phyloP scores from a whole-genome alignment of 2,329 filamentous ascomycete species.

The Pyricularia pennisetigena region DNA sequence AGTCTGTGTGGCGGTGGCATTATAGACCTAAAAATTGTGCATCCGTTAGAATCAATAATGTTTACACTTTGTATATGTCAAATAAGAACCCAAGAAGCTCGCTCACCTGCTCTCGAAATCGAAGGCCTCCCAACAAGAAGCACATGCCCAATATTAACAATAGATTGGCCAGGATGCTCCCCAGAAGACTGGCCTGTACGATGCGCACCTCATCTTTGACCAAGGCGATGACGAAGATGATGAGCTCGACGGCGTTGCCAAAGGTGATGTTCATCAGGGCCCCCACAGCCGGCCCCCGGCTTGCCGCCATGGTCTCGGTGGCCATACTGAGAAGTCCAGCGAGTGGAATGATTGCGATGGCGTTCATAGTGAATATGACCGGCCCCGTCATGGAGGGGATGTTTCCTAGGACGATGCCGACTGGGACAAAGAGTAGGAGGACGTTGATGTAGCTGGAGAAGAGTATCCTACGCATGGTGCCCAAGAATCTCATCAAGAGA shows the following conservation, averaged over 20 bases:
- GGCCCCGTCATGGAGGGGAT: constrained; percentile 22
- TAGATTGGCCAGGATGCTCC: constrained; percentile 69
- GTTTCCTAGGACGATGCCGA: constrained; percentile 47
- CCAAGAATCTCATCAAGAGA: constrained; percentile 26
- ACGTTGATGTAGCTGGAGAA: constrained; percentile 55
- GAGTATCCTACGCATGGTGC: constrained; percentile 40
- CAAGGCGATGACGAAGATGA: constrained; percentile 79
- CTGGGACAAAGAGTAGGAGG: constrained; percentile 60
- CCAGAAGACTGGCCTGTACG: constrained; percentile 66
- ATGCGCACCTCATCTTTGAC: constrained; percentile 66
- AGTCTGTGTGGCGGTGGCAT: constrained; percentile 93
- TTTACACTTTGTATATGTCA: not conserved
- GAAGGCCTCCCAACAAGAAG: constrained; percentile 59
- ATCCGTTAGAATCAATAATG: not conserved
- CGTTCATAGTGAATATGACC: constrained; percentile 50
- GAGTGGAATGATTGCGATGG: constrained; percentile 70
- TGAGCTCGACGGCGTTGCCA: constrained; percentile 84
- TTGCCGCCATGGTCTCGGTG: constrained; percentile 79
- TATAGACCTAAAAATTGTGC: constrained; percentile 58
- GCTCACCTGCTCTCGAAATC: constrained; percentile 50
- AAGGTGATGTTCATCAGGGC: constrained; percentile 87
- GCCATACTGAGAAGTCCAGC: constrained; percentile 75
- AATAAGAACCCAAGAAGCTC: constrained; percentile 7
- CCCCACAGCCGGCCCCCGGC: constrained; percentile 76
- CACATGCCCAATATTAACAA: constrained; percentile 68